Conservation (phyloP, 495 filamentous ascomycete genomes). For the Aspergillus baeticus region DNA sequence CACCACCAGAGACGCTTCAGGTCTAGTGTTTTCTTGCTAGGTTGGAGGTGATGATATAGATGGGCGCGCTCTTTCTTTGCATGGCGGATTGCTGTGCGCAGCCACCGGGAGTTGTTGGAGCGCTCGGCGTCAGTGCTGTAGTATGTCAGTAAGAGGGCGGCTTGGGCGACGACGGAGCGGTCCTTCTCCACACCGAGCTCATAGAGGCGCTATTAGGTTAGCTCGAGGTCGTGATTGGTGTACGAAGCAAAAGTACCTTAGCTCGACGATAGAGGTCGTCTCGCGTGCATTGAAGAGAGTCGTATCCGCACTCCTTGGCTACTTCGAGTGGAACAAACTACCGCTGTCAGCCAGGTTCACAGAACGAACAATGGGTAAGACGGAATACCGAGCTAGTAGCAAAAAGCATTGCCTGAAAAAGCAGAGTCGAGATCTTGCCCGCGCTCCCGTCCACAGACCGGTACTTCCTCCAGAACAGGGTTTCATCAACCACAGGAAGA, state of each 20-base stretch:
- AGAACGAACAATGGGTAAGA: neutral
- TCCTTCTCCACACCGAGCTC: conserved; percentile 16
- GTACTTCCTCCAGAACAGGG: conserved; percentile 16
- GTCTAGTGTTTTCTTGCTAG: neutral
- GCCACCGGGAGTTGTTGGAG: conserved; percentile 16
- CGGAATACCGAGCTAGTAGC: conserved; percentile 12
- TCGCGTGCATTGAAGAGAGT: conserved; percentile 10
- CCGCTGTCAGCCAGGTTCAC: neutral
- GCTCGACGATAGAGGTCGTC: conserved; percentile 17
- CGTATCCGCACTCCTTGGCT: conserved; percentile 18
- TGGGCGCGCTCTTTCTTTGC: conserved; percentile 14
- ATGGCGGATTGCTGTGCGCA: conserved; percentile 15
- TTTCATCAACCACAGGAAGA: conserved; percentile 16
- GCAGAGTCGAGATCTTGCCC: conserved; percentile 10
- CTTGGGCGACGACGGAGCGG: conserved; percentile 8
- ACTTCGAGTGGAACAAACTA: conserved; percentile 17
- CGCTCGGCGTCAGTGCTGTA: conserved; percentile 16
- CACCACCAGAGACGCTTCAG: conserved; percentile 20
- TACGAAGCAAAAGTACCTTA: conserved; percentile 6
- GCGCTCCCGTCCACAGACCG: conserved; percentile 3
- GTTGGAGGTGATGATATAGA: conserved; percentile 4
- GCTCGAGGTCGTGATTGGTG: neutral
- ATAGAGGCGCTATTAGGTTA: conserved; percentile 5
- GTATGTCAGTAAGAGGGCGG: conserved; percentile 12
- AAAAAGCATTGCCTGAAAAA: conserved; percentile 20